A percentile compares a stretch with the other conserved stretches of the same genome.
phyloP scores from a whole-genome alignment of 768 basidiomycete species.

The Glaciozyma antarctica region DNA sequence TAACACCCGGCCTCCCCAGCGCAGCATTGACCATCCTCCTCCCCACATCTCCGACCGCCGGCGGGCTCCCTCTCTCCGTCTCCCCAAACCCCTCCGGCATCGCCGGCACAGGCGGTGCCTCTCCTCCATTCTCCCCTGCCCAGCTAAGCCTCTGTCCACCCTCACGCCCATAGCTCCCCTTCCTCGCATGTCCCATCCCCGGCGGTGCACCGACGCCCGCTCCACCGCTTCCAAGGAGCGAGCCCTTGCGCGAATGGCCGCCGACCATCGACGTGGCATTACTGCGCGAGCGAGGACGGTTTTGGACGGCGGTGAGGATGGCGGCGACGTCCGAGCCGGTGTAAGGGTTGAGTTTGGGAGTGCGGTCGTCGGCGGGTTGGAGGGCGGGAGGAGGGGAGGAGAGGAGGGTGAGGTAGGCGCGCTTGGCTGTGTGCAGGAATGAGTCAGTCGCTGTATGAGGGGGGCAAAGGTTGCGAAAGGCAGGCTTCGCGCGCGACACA shows the following conservation, averaged over 20 bases:
- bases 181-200: not conserved
- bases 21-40: too few species aligned
- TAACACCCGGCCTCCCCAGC: too few species aligned
- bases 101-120: not conserved
- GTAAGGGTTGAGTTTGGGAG: slow-evolving; percentile 63
- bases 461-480: too few species aligned
- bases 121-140: slow-evolving; percentile 10
- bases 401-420: slow-evolving; percentile 83
- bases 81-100: too few species aligned
- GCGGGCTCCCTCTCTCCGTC: too few species aligned
- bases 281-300: slow-evolving; percentile 32
- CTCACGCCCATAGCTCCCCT: not conserved
- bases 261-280: not conserved
- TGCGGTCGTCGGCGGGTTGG: slow-evolving; percentile 3
- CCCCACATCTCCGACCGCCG: too few species aligned
- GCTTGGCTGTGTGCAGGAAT: slow-evolving; percentile 56
- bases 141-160: not conserved
- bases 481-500: too few species aligned
- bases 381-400: slow-evolving; percentile 56
- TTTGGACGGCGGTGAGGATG: slow-evolving; percentile 42
- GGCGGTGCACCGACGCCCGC: not conserved
- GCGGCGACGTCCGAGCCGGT: slow-evolving; percentile 83
- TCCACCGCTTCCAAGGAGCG: slow-evolving; percentile 10
- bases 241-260: slow-evolving; percentile 10
- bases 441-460: too few species aligned